Conservation (phyloP, 345 rosid species). For the Turnera subulata region DNA sequence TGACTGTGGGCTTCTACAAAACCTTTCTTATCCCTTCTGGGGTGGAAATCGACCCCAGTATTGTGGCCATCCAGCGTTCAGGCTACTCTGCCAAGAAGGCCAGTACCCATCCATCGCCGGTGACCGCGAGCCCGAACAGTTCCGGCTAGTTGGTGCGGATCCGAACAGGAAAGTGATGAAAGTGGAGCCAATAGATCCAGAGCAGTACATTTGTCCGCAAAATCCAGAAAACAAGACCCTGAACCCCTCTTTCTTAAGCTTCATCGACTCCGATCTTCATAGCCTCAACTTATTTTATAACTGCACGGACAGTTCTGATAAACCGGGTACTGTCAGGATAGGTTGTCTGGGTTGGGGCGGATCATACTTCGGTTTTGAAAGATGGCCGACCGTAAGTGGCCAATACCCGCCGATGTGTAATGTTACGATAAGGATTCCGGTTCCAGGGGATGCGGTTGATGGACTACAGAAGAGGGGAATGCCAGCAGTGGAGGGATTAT, state of each 20-base stretch:
- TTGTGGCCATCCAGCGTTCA: constrained; percentile 38
- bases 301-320: constrained; percentile 4
- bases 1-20: constrained; percentile 28
- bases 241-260: neutral
- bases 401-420: neutral
- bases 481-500: neutral
- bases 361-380: neutral
- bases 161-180: neutral
- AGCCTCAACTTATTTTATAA: constrained; percentile 27
- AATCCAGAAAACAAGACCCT: neutral
- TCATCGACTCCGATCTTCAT: neutral
- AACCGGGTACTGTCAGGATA: too few species aligned
- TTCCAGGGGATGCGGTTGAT: neutral
- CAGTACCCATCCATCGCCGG: neutral
- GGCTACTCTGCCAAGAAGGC: constrained; percentile 24
- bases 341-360: too few species aligned
- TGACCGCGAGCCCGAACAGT: neutral
- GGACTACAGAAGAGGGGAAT: neutral
- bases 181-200: constrained; percentile 18
- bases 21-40: constrained; percentile 52
- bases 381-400: neutral
- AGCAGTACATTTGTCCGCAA: constrained; percentile 16
- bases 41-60: constrained; percentile 12
- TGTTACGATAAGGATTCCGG: neutral
- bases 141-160: constrained; percentile 2